Conservation (phyloP, 169 alveolate species). For the Eimeria sp. region DNA sequence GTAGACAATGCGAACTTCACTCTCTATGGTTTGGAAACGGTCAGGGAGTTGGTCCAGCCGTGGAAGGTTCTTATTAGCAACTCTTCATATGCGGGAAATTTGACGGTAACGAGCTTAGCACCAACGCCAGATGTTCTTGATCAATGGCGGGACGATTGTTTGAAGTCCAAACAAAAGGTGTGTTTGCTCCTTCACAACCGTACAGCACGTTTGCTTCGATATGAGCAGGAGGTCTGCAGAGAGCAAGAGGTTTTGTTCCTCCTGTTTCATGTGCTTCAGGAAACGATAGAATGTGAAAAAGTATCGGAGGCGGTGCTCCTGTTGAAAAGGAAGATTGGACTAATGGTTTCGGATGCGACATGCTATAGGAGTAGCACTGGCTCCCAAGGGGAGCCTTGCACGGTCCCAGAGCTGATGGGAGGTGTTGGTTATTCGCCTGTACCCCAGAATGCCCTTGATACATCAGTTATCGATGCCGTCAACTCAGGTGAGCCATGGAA, state of each 20-base stretch:
- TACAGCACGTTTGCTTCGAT: background rate
- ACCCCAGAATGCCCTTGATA: slow-evolving; percentile 50
- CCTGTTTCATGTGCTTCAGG: background rate
- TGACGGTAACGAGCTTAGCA: slow-evolving; percentile 51
- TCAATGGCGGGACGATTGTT: background rate
- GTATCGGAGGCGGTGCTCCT: background rate
- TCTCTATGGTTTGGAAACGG: background rate
- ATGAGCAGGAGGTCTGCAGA: background rate
- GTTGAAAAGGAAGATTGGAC: background rate
- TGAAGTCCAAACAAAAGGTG: background rate
- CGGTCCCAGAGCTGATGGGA: slow-evolving; percentile 52
- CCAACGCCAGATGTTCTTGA: background rate
- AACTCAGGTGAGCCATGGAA: background rate
- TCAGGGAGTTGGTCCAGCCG: background rate
- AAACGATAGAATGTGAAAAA: background rate
- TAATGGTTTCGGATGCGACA: background rate
- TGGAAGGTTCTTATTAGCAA: slow-evolving; percentile 33
- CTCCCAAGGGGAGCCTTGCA: slow-evolving; percentile 15
- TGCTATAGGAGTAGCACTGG: background rate
- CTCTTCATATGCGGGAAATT: background rate
- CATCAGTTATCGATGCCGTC: slow-evolving; percentile 8
- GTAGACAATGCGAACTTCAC: background rate
- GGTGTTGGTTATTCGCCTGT: slow-evolving; percentile 23
- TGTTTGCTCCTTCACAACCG: background rate
- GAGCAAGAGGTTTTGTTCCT: background rate